These are phyloP conservation scores for Westerdykella sp. DNA, from an alignment of 2,329 filamentous ascomycete species.

Conservation along the genomic window DNA sequence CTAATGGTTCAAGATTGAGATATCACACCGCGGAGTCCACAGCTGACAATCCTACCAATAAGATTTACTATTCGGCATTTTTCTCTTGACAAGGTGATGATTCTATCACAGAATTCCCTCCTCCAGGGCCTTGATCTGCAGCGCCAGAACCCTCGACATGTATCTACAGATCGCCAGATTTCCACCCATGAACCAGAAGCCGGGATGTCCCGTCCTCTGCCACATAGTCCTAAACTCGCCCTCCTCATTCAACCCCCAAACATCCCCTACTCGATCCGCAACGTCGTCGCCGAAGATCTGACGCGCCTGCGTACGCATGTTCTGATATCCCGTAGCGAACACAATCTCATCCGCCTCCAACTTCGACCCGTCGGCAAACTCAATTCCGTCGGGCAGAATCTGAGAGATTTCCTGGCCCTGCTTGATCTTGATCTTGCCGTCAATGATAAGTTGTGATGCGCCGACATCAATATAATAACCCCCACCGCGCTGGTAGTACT, in stretches of 20 bases:
- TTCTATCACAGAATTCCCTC: constrained; percentile 13
- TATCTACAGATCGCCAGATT: constrained; percentile 44
- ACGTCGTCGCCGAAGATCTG: constrained; percentile 39
- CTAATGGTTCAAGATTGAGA: too few relatives aligned
- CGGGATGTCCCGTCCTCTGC: constrained; percentile 29
- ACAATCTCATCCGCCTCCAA: constrained; percentile 44
- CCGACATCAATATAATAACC: constrained; percentile 48
- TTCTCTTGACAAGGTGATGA: too few relatives aligned
- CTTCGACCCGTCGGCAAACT: constrained; percentile 40
- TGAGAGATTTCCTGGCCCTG: constrained; percentile 31
- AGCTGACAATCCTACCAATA: too few relatives aligned
- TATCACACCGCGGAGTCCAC: too few relatives aligned
- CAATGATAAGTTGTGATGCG: constrained; percentile 37
- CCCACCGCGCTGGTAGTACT: constrained; percentile 40
- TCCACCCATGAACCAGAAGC: constrained; percentile 44
- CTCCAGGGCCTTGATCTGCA: constrained; percentile 43
- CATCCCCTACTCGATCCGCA: constrained; percentile 39
- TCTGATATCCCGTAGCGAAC: constrained; percentile 44
- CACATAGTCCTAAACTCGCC: constrained; percentile 44
- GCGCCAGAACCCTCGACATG: constrained; percentile 40
- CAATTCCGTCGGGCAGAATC: constrained; percentile 37
- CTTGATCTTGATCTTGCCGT: constrained; percentile 44
- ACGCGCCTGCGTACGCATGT: constrained; percentile 37
- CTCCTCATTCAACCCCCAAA: constrained; percentile 43
- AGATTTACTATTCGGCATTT: too few relatives aligned